Base-by-base conservation (phyloP, 495 filamentous ascomycete species). In the Aspergillus asperescens region DNA sequence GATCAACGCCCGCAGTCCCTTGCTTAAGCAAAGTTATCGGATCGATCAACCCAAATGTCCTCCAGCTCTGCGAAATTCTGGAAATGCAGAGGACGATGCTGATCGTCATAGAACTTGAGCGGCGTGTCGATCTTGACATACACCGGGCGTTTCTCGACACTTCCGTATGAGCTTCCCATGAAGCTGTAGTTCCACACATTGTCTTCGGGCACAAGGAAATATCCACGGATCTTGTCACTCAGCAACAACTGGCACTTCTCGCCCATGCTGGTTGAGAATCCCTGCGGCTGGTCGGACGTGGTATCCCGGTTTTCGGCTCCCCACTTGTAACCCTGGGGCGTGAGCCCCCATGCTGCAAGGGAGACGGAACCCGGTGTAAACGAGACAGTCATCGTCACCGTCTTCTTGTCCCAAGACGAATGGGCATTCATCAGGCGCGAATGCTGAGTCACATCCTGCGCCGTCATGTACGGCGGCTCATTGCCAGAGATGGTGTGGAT, bases 361-460 rank as follows among this genome's bases (percentile, higher is more conserved):
- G 91, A 96, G 35, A 97, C 94, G 43, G 90, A 95, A 51, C 94
- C 94, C n/a, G 94, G 94, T 4, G 94, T 97, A 77, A 99, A 99
- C 18, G 91, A 89, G 27, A 96, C 91, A 10, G 91, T 93, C 80
- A 99, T 90, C 31, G 89, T 96, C 52, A 96, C 82, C 5, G 89
- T 96, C 72, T 94, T 90, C 78, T 93, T 92, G 68, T 95, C 88
- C 91, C 90, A 96, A 27, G 81, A 79, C 0, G 80, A 63, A 68
- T 99, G 90, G 0, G 82, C 69, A 49, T 88, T 84, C 79, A 96
- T 92, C 19, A 97, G 77, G 41, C 85, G 83, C 7, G 94, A 83
- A 68, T 97, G 94, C 67, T 89, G 86, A 7, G 94, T 97, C 32
- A 95, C 90, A 72, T 99, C 94, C 60, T 82, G 81, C 5, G 94